phyloP scores from a whole-genome alignment of 1,284 basidiomycete genomes.

The Irpex sp. region DNA sequence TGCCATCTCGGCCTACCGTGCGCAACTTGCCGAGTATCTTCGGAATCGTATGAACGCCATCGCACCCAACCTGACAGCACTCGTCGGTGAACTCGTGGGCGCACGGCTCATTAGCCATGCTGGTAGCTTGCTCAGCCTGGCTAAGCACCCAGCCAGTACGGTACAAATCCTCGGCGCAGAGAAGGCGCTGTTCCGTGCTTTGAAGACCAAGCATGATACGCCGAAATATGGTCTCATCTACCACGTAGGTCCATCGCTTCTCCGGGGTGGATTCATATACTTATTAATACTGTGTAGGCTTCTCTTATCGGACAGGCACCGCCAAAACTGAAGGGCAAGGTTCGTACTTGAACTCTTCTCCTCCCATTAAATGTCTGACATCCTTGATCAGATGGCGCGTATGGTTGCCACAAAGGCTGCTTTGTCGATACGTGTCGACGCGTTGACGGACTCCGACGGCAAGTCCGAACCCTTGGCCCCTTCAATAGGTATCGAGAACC shows the following conservation, averaged over 20 bases:
- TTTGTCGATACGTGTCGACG: conserved; percentile 94
- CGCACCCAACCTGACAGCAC: conserved; percentile 93
- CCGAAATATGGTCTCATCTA: conserved; percentile 98
- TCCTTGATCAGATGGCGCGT: conserved; percentile 79
- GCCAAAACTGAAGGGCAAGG: conserved; percentile 97
- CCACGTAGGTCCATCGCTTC: conserved; percentile 56
- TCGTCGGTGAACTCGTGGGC: conserved; percentile 96
- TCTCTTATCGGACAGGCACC: conserved; percentile 97
- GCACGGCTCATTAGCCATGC: conserved; percentile 96
- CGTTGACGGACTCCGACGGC: conserved; percentile 88
- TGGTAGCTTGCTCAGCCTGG: conserved; percentile 89
- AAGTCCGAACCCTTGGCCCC: conserved; percentile 83
- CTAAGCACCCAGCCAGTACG: conserved; percentile 97
- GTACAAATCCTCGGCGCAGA: conserved; percentile 98
- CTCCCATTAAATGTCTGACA: not conserved
- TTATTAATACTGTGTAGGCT: conserved; percentile 44
- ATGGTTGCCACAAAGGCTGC: conserved; percentile 99
- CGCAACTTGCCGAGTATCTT: conserved; percentile 92
- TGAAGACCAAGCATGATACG: conserved; percentile 99
- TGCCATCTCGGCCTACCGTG: conserved; percentile 90
- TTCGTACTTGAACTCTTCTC: conserved; percentile 25
- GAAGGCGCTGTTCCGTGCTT: conserved; percentile 95
- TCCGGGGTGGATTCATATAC: too few relatives aligned
- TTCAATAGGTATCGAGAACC: conserved; percentile 89
- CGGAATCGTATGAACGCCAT: conserved; percentile 97